Base-by-base conservation (phyloP, 1,284 basidiomycete species). In the Ustilago xerochloae region DNA sequence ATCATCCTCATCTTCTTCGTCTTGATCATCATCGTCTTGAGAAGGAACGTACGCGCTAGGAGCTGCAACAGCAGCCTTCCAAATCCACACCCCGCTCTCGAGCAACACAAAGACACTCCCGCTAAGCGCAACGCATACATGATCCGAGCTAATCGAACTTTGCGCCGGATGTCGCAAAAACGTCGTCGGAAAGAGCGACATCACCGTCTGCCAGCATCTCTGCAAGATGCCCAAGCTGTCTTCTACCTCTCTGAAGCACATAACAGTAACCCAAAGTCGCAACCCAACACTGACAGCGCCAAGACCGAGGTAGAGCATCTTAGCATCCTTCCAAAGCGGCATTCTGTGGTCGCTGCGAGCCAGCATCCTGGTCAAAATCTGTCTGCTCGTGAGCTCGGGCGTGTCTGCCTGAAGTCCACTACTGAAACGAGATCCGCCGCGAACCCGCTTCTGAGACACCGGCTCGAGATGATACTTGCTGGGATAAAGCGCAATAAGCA, bases 401-500 rank as follows among this genome's bases (percentile, higher is more conserved):
- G 52, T 57, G 29, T 32, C 6, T 16, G 9, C 30, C 12, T 26
- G n/a, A 35, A n/a, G 45, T n/a, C n/a, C n/a, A n/a, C n/a, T n/a
- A n/a, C 35, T 6, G n/a, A 15, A 18, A 5, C 38, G n/a, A 39
- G 38, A 18, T 20, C 10, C 8, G 20, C 29, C 13, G 15, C 30
- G 26, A 3, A 18, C 7, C 35, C 39, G 36, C 13, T 30, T 30
- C 4, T 10, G 6, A 4, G 4, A 3, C 22, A 32, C 9, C 18
- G 43, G 68, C 18, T 35, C 18, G 4, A 36, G 16, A 29, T 53
- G 47, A 24, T 58, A 51, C 35, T 57, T 46, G 15, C 35, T 38
- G 10, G 67, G 57, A 45, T 70, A 70, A 47, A 89, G 36, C 45
- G 91, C 86, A 8, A 90, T 89, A 3, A 90, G 50, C 36, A 90